Conservation (phyloP, 1,284 basidiomycete genomes). For the Porodaedalea pini region DNA sequence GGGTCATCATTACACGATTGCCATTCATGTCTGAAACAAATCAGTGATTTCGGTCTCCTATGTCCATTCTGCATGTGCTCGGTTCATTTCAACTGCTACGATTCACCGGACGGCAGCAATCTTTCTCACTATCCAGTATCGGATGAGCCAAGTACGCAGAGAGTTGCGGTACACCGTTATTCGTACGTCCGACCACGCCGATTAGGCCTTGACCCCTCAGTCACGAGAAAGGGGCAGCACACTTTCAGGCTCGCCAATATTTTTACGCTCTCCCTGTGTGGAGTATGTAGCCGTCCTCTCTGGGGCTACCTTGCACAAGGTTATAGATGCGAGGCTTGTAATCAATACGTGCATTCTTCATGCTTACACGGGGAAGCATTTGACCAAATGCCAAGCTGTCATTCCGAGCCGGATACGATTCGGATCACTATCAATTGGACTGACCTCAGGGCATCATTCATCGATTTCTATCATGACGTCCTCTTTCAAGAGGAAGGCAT, state of each 20-base stretch:
- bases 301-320: constrained; percentile 70
- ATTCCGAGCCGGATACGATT: constrained; percentile 38
- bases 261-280: constrained; percentile 70
- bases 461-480: constrained; percentile 47
- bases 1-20: constrained; percentile 45
- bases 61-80: constrained; percentile 63
- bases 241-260: constrained; percentile 56
- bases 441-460: constrained; percentile 50
- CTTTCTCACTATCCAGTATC: constrained; percentile 49
- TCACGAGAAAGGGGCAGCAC: constrained; percentile 39
- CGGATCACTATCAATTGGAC: constrained; percentile 51
- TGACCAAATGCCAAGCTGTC: constrained; percentile 37
- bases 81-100: constrained; percentile 72
- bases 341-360: constrained; percentile 54
- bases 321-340: constrained; percentile 59
- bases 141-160: constrained; percentile 44
- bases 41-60: constrained; percentile 59
- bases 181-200: constrained; percentile 43
- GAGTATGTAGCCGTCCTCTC: constrained; percentile 60
- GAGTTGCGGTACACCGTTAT: constrained; percentile 59
- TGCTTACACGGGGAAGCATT: constrained; percentile 40
- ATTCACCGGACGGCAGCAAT: constrained; percentile 59
- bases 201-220: constrained; percentile 27
- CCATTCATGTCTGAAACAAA: constrained; percentile 46
- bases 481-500: constrained; percentile 44